phyloP scores from a whole-genome alignment of 2,329 filamentous ascomycete species.

The Berkeleyomyces rouxiae region DNA sequence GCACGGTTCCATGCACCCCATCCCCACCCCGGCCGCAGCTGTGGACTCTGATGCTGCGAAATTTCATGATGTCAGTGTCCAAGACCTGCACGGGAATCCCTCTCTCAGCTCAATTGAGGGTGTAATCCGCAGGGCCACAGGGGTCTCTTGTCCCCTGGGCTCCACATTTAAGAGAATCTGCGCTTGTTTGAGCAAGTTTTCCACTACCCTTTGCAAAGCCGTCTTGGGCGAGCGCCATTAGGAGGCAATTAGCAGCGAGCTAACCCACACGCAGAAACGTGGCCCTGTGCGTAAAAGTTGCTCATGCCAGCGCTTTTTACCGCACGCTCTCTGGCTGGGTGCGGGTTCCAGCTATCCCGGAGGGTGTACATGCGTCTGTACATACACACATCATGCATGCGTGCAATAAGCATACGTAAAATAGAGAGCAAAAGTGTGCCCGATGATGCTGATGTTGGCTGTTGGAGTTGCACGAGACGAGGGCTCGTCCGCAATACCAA shows the following conservation, averaged over 20 bases:
- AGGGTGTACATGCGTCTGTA: neutral
- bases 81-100: neutral
- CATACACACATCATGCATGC: neutral
- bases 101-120: neutral
- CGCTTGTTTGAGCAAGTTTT: slow-evolving; percentile 6
- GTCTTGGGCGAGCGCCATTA: neutral
- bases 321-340: neutral
- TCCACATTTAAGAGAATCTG: neutral
- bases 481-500: neutral
- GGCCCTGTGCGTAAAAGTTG: slow-evolving; percentile 3
- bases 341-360: neutral
- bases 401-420: neutral
- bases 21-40: neutral
- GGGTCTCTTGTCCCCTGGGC: neutral
- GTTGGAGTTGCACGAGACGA: neutral
- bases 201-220: neutral
- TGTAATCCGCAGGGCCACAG: neutral
- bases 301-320: neutral
- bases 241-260: neutral
- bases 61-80: neutral
- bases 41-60: neutral
- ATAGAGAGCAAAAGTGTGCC: neutral
- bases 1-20: neutral
- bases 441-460: neutral
- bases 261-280: neutral